phyloP scores from a whole-genome alignment of 2,329 filamentous ascomycete genomes.

The Monosporascus sp. region DNA sequence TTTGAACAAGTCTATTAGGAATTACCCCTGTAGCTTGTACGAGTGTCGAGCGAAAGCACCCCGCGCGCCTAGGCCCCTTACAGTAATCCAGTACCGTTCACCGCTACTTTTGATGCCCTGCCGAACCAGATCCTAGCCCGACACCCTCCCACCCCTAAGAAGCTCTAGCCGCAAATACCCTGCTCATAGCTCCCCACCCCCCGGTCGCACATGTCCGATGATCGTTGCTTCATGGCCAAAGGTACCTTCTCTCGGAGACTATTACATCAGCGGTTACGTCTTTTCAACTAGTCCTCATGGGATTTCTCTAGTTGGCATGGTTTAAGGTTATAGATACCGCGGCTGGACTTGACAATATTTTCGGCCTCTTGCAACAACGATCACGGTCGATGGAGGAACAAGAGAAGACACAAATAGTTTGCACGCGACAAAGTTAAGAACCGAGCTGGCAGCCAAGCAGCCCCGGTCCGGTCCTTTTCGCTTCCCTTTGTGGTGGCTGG shows the following conservation, averaged over 20 bases:
- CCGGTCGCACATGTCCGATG: constrained; percentile 26
- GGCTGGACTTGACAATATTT: too few relatives aligned
- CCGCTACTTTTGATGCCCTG: background rate
- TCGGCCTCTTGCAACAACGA: too few relatives aligned
- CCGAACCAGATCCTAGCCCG: constrained; percentile 16
- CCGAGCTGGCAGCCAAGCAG: too few relatives aligned
- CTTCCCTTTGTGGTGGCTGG: constrained; percentile 1
- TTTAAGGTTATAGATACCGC: too few relatives aligned
- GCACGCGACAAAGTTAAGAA: too few relatives aligned
- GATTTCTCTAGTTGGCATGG: too few relatives aligned
- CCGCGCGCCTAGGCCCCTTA: background rate
- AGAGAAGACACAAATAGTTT: too few relatives aligned
- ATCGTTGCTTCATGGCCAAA: constrained; percentile 11
- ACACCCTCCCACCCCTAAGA: constrained; percentile 9
- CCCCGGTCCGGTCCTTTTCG: background rate
- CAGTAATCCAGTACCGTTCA: background rate
- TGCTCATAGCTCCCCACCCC: constrained; percentile 19
- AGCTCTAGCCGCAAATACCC: constrained; percentile 20
- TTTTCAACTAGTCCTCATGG: too few relatives aligned
- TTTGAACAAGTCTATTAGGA: background rate
- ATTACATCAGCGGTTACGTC: too few relatives aligned
- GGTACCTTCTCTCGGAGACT: too few relatives aligned
- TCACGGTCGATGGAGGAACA: too few relatives aligned
- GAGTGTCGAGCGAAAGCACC: background rate
- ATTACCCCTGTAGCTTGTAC: background rate